Evolutionary conservation across 192 early-diverging fungal species (phyloP).

Genomic region (Umbelopsis sp.): DNA sequence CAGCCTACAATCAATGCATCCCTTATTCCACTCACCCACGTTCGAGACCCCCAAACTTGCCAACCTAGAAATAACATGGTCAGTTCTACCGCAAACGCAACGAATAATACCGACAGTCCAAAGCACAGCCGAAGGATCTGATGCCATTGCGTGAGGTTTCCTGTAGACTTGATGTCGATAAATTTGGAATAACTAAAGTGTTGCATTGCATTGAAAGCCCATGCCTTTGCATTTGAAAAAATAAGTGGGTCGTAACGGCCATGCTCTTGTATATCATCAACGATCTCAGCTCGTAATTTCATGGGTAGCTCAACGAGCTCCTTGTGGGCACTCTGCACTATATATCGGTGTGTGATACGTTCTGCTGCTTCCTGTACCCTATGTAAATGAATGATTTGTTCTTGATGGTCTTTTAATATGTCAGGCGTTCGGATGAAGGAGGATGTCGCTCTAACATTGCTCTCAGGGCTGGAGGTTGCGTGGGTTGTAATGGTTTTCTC

Average conservation of each 20-base stretch:
- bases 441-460: not conserved
- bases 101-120: constrained; percentile 51
- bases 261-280: constrained; percentile 21
- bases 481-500: not conserved
- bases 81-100: constrained; percentile 54
- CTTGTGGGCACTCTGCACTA: constrained; percentile 52
- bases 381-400: not conserved
- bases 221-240: constrained; percentile 54
- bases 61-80: constrained; percentile 58
- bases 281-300: constrained; percentile 33
- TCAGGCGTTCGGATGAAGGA: not conserved
- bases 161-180: not conserved
- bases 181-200: not conserved
- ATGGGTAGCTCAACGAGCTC: constrained; percentile 44
- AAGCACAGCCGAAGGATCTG: constrained; percentile 41
- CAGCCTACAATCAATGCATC: not conserved
- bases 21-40: constrained; percentile 51
- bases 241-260: constrained; percentile 45
- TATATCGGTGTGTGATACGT: constrained; percentile 55
- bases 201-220: constrained; percentile 16
- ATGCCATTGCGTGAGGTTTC: constrained; percentile 52
- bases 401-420: not conserved
- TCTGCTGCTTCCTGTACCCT: constrained; percentile 45
- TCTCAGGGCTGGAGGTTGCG: not conserved
- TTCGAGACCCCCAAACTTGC: constrained; percentile 42